These are phyloP conservation scores for Neophaeococcomyces aloes DNA, from an alignment of 2,329 filamentous ascomycete species.

Conservation along the genomic window DNA sequence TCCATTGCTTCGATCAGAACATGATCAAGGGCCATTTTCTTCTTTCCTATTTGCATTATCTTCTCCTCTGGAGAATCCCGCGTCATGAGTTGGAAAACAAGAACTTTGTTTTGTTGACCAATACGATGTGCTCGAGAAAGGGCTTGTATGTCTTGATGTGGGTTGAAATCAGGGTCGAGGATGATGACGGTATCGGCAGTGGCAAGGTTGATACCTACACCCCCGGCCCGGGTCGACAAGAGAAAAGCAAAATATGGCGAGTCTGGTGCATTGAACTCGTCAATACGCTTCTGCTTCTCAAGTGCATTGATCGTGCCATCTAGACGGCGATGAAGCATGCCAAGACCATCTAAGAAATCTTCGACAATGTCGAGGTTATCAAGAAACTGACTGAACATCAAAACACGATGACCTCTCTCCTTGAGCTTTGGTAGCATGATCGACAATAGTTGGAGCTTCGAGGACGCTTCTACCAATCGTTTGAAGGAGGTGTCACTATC, in stretches of 20 bases:
- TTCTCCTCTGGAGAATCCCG: constrained; percentile 84
- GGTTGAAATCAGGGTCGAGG: constrained; percentile 93
- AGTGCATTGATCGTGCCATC: constrained; percentile 74
- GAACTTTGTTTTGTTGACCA: constrained; percentile 87
- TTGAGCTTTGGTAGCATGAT: constrained; percentile 78
- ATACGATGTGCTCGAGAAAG: constrained; percentile 91
- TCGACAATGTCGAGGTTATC: constrained; percentile 79
- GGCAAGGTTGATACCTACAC: constrained; percentile 93
- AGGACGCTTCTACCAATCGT: constrained; percentile 82
- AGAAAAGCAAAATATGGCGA: constrained; percentile 83
- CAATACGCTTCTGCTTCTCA: constrained; percentile 89
- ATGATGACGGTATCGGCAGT: constrained; percentile 98
- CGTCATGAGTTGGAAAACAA: constrained; percentile 91
- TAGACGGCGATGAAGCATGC: constrained; percentile 63
- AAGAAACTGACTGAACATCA: constrained; percentile 94
- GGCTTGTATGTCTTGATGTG: constrained; percentile 94
- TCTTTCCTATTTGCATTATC: constrained; percentile 89
- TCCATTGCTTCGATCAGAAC: constrained; percentile 89
- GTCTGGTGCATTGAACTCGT: constrained; percentile 77
- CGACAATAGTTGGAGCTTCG: constrained; percentile 75
- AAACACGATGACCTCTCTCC: constrained; percentile 74
- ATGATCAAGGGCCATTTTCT: constrained; percentile 93
- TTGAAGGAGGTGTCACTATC: constrained; percentile 52
- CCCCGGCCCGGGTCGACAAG: constrained; percentile 84
- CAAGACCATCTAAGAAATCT: constrained; percentile 73